phyloP scores from a whole-genome alignment of 495 filamentous ascomycete genomes.

The Penicillium canariense region DNA sequence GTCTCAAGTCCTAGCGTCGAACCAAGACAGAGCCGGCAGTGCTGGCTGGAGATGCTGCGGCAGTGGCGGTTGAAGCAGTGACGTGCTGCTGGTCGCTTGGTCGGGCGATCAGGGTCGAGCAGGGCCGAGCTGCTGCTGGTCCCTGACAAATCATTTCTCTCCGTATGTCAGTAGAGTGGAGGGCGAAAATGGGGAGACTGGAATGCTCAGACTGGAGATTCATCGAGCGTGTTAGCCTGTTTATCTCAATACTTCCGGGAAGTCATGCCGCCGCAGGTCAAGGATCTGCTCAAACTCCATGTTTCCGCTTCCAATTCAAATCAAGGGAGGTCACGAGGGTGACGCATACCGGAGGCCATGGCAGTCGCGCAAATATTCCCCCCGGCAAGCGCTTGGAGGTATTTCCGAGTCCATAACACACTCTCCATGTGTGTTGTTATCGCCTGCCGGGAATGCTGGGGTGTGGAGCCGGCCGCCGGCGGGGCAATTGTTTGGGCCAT shows the following conservation, averaged over 20 bases:
- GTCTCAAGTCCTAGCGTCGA: slow-evolving; percentile 2
- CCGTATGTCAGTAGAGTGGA: neutral
- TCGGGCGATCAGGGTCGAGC: too few species aligned
- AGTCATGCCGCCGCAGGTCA: neutral
- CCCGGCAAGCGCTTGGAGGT: neutral
- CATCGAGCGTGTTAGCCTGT: neutral
- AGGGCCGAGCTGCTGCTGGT: neutral
- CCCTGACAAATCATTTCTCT: neutral
- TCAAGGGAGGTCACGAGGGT: neutral
- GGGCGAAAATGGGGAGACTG: neutral
- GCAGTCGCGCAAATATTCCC: neutral
- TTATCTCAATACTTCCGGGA: neutral
- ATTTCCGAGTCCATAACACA: neutral
- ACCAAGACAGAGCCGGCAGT: neutral
- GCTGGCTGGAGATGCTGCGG: neutral
- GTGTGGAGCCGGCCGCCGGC: neutral
- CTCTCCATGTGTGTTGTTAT: neutral
- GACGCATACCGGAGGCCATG: neutral
- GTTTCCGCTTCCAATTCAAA: neutral
- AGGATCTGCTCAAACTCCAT: neutral
- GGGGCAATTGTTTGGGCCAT: too few species aligned
- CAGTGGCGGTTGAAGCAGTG: neutral
- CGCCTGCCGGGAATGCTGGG: neutral
- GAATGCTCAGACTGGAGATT: neutral
- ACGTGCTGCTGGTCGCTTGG: too few species aligned